phyloP scores from a whole-genome alignment of 305 asterid species.

The Ilex paraguariensis region DNA sequence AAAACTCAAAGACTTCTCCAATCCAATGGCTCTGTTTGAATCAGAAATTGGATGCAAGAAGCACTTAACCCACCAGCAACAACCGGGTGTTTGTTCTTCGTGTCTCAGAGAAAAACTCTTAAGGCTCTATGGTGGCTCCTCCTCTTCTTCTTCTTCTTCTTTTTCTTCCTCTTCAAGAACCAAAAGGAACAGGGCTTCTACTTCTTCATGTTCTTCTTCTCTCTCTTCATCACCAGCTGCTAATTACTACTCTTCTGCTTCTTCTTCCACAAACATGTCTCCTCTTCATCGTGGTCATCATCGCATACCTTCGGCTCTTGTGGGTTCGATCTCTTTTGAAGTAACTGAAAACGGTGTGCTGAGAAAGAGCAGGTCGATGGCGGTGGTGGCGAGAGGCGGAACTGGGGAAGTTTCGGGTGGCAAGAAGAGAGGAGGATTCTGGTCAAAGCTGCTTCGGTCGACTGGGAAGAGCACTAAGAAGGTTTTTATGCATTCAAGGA shows the following conservation, averaged over 20 bases:
- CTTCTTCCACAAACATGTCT: constrained; percentile 7
- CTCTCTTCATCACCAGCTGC: background rate
- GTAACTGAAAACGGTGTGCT: background rate
- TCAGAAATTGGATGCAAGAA: background rate
- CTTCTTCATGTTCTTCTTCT: constrained; percentile 1
- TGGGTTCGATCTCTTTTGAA: constrained; percentile 6
- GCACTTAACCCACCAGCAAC: background rate
- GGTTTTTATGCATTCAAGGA: constrained; percentile 3
- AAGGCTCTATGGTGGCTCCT: background rate
- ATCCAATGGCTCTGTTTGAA: background rate
- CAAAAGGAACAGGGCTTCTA: background rate
- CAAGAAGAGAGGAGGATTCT: constrained; percentile 8
- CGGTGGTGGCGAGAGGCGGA: constrained; percentile 7
- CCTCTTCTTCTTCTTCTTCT: constrained; percentile 4
- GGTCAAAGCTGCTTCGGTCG: constrained; percentile 11
- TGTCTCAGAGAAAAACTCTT: constrained; percentile 14
- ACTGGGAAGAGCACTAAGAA: constrained; percentile 11
- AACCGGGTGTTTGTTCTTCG: constrained; percentile 8
- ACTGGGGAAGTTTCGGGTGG: background rate
- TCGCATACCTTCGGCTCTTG: constrained; percentile 7
- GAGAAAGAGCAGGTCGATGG: constrained; percentile 13
- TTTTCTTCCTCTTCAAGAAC: no score
- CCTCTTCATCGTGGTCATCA: constrained; percentile 6
- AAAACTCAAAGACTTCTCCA: no score
- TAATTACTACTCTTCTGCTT: background rate